These are phyloP conservation scores for Colletotrichum camelliae DNA, from an alignment of 2,329 filamentous ascomycete genomes.

Conservation along the genomic window DNA sequence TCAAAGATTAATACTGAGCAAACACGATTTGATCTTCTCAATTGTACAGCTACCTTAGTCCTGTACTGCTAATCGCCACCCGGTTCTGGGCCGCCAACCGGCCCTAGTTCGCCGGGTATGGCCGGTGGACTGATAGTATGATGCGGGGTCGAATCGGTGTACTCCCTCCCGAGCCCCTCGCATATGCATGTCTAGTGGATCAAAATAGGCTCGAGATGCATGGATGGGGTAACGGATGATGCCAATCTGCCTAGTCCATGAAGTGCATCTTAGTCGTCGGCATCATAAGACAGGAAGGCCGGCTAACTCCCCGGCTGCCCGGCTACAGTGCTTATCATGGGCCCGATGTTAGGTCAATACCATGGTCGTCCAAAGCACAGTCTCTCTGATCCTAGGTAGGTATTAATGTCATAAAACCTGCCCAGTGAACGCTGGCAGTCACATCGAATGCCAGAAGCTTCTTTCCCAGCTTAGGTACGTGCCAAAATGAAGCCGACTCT, in stretches of 20 bases:
- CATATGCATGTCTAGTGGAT: background rate
- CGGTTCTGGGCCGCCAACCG: background rate
- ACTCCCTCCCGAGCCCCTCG: background rate
- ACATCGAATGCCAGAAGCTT: background rate
- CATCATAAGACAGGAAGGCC: background rate
- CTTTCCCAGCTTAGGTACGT: background rate
- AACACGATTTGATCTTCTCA: background rate
- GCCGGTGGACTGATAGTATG: background rate
- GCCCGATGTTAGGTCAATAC: rapidly evolving
- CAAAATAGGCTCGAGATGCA: background rate
- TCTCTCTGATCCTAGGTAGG: background rate
- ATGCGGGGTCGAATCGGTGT: background rate
- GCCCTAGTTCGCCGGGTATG: background rate
- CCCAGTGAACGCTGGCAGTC: background rate
- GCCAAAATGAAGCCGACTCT: background rate
- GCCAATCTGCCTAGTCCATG: background rate
- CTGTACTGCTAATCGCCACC: background rate
- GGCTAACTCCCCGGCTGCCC: background rate
- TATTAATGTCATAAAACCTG: background rate
- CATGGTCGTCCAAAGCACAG: background rate
- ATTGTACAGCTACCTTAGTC: rapidly evolving
- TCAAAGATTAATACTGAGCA: background rate
- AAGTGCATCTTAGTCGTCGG: background rate
- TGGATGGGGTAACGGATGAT: background rate
- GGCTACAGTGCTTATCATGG: background rate